Percentiles rank a stretch among this genome's conserved stretches.
Conservation (phyloP, 768 basidiomycete species). For the Boletus insuetus region DNA sequence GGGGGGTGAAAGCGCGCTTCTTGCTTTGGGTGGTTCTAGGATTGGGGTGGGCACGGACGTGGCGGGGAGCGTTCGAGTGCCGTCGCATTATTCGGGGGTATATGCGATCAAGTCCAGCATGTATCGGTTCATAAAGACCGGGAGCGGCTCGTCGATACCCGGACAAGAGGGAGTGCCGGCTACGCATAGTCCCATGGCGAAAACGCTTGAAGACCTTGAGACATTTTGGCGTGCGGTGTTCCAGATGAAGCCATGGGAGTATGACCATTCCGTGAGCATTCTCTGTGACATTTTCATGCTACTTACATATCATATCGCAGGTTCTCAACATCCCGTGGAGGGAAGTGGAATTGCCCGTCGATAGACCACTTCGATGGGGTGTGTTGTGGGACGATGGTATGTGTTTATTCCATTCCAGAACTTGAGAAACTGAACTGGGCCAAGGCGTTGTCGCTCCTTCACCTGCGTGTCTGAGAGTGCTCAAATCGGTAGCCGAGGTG, state of each 20-base stretch:
- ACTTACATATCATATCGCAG: conserved; percentile 14
- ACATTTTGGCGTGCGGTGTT: conserved; percentile 66
- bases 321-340: conserved; percentile 36
- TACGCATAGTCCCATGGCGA: conserved; percentile 59
- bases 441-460: conserved; percentile 57
- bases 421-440: neutral
- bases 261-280: conserved; percentile 48
- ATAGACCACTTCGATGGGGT: conserved; percentile 58
- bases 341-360: conserved; percentile 39
- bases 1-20: conserved; percentile 63
- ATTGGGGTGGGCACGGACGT: conserved; percentile 70
- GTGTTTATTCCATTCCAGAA: neutral
- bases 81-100: conserved; percentile 64
- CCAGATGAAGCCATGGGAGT: conserved; percentile 61
- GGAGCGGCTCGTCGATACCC: conserved; percentile 42
- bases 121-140: conserved; percentile 55
- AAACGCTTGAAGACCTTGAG: conserved; percentile 57
- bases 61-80: conserved; percentile 64
- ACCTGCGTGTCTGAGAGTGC: conserved; percentile 57
- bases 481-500: conserved; percentile 43
- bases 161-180: conserved; percentile 59
- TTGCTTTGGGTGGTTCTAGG: conserved; percentile 58
- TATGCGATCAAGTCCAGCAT: conserved; percentile 58
- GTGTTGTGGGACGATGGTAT: conserved; percentile 63
- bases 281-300: neutral